phyloP scores from a whole-genome alignment of 1,284 basidiomycete genomes.

The Neonothopanus nambi region DNA sequence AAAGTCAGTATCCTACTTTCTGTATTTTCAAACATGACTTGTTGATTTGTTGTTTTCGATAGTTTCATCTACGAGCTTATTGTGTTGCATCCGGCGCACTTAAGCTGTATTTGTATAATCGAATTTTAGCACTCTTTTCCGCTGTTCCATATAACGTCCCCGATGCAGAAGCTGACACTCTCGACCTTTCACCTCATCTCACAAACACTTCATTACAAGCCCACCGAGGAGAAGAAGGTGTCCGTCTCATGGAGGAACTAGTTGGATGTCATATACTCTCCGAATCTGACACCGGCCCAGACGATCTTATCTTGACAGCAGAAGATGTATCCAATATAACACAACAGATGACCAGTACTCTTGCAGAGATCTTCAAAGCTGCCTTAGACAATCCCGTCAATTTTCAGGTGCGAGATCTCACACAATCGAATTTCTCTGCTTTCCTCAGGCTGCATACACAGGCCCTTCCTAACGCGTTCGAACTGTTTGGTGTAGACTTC shows the following conservation, averaged over 20 bases:
- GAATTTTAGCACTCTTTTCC: conserved; percentile 87
- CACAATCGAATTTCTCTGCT: neutral
- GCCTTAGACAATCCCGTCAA: conserved; percentile 83
- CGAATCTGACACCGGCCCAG: conserved; percentile 16
- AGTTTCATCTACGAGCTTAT: conserved; percentile 96
- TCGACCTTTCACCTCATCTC: conserved; percentile 79
- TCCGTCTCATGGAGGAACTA: conserved; percentile 79
- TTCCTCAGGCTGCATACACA: conserved; percentile 32
- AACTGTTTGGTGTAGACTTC: conserved; percentile 93
- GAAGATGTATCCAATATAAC: conserved; percentile 60
- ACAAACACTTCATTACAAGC: conserved; percentile 96
- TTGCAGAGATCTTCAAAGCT: conserved; percentile 85
- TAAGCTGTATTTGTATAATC: conserved; percentile 77
- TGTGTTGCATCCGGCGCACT: conserved; percentile 85
- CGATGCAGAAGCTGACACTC: conserved; percentile 23
- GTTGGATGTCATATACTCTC: conserved; percentile 62
- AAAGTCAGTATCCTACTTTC: conserved; percentile 53
- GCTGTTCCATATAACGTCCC: conserved; percentile 61
- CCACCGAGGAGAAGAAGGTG: conserved; percentile 63
- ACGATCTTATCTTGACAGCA: conserved; percentile 24
- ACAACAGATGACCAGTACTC: conserved; percentile 61
- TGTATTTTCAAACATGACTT: neutral
- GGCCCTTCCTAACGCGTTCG: conserved; percentile 91
- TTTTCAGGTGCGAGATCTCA: conserved; percentile 67
- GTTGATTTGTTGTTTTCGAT: conserved; percentile 17